phyloP scores from a whole-genome alignment of 2,329 filamentous ascomycete species.

The Botrytis tulipae region DNA sequence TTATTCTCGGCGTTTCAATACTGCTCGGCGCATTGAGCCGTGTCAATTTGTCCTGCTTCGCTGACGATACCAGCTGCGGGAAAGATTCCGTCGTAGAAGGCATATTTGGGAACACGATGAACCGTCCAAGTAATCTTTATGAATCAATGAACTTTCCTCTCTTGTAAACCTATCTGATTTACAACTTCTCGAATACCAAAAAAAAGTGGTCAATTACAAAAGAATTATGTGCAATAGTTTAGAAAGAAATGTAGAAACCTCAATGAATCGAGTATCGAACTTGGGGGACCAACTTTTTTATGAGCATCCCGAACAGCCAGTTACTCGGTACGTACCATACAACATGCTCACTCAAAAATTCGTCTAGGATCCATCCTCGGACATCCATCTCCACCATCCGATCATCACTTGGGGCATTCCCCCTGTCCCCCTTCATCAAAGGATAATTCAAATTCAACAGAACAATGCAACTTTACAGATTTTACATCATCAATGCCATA shows the following conservation, averaged over 20 bases:
- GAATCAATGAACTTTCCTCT: neutral
- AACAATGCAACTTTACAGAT: conserved; percentile 4
- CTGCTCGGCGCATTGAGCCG: conserved; percentile 21
- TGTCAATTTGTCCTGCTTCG: conserved; percentile 16
- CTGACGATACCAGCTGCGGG: conserved; percentile 19
- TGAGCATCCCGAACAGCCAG: neutral
- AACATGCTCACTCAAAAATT: neutral
- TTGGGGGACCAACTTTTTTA: conserved; percentile 13
- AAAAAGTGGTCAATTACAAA: neutral
- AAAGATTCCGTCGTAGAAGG: conserved; percentile 24
- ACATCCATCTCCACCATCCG: neutral
- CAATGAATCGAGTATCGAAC: neutral
- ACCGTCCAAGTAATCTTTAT: neutral
- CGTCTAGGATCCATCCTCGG: conserved; percentile 3
- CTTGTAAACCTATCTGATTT: neutral
- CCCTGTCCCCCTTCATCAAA: conserved; percentile 1
- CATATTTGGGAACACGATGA: conserved; percentile 16
- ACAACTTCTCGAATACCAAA: neutral
- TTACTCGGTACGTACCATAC: neutral
- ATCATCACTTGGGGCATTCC: neutral
- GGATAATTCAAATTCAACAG: neutral
- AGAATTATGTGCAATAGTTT: neutral
- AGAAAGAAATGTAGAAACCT: neutral
- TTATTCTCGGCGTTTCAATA: conserved; percentile 35
- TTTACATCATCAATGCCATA: conserved; percentile 14